Percentiles rank a stretch among this genome's conserved stretches.
phyloP scores from a whole-genome alignment of 2,329 filamentous ascomycete species.

The Fusarium hostae region DNA sequence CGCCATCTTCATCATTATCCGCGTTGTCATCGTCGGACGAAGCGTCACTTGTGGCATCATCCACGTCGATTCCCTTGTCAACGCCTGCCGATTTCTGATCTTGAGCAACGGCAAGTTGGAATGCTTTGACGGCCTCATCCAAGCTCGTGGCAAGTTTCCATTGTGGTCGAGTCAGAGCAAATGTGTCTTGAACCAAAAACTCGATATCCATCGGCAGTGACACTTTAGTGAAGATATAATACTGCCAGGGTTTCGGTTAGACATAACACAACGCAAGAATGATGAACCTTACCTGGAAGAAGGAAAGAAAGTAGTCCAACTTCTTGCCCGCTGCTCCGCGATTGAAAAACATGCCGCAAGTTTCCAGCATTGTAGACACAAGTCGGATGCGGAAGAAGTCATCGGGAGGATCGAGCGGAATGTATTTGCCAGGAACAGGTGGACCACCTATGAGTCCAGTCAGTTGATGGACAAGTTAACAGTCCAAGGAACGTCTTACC shows the following conservation, averaged over 20 bases:
- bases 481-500: conserved; percentile 54
- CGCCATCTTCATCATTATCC: conserved; percentile 73
- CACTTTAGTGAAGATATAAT: conserved; percentile 93
- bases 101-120: conserved; percentile 87
- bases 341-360: conserved; percentile 95
- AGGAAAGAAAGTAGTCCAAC: conserved; percentile 95
- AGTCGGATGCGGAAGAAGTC: conserved; percentile 97
- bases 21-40: conserved; percentile 82
- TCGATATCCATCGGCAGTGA: conserved; percentile 95
- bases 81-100: conserved; percentile 85
- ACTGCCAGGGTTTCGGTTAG: conserved; percentile 59
- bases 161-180: conserved; percentile 83
- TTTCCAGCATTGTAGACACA: conserved; percentile 89
- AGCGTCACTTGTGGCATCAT: conserved; percentile 76
- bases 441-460: conserved; percentile 69
- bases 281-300: conserved; percentile 77
- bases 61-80: conserved; percentile 75
- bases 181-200: conserved; percentile 94
- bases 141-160: conserved; percentile 88
- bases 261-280: background rate
- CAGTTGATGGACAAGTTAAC: background rate
- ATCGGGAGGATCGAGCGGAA: conserved; percentile 85
- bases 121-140: conserved; percentile 84
- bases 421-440: conserved; percentile 80
- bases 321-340: conserved; percentile 95